A percentile compares a stretch with the other conserved stretches of the same genome.
Conservation (phyloP, 768 basidiomycete species). For the Pleurotus ostreatus region DNA sequence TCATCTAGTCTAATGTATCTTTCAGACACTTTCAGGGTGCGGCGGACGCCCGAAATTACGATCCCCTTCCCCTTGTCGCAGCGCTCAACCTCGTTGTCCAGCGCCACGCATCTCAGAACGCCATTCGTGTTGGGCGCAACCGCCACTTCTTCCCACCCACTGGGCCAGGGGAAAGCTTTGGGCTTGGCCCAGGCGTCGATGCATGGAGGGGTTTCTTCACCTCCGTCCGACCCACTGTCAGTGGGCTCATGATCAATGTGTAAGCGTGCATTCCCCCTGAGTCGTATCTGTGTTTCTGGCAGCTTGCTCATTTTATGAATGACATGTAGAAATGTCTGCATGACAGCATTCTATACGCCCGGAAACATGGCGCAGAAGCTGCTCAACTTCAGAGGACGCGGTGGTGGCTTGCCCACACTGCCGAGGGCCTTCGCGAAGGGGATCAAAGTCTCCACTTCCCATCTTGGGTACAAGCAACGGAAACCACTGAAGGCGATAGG, state of each 20-base stretch:
- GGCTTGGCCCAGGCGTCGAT: conserved; percentile 31
- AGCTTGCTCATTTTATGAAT: no score
- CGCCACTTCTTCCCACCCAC: conserved; percentile 51
- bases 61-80: conserved; percentile 47
- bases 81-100: conserved; percentile 58
- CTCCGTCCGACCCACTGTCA: conserved; percentile 45
- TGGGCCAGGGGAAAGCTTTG: conserved; percentile 14
- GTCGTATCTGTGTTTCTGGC: background rate
- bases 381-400: conserved; percentile 34
- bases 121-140: conserved; percentile 50
- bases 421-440: conserved; percentile 45
- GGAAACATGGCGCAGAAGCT: conserved; percentile 64
- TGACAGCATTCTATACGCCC: conserved; percentile 51
- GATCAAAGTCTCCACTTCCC: conserved; percentile 52
- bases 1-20: background rate
- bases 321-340: conserved; percentile 42
- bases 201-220: conserved; percentile 45
- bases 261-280: conserved; percentile 18
- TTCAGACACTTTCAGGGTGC: conserved; percentile 50
- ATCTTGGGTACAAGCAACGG: conserved; percentile 49
- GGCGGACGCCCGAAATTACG: conserved; percentile 37
- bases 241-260: conserved; percentile 53
- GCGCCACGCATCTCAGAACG: conserved; percentile 39
- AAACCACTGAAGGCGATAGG: conserved; percentile 43
- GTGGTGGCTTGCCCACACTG: conserved; percentile 40